Percentiles rank a stretch among this genome's conserved stretches.
phyloP scores from a whole-genome alignment of 108 stramenopile genomes.

The Pseudonitzschia multiseries region DNA sequence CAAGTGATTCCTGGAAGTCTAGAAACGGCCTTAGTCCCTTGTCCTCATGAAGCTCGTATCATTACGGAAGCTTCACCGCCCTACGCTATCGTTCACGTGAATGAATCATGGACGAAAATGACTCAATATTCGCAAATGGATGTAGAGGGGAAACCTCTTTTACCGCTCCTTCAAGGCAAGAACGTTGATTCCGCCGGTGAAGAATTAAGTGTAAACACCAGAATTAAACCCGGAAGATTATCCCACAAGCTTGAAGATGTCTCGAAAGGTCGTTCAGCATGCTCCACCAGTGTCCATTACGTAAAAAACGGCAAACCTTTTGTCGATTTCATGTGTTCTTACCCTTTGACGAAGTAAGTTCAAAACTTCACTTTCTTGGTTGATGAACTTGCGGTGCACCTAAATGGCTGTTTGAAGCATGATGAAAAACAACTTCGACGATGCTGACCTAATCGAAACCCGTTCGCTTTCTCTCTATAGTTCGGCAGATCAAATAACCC shows the following conservation, averaged over 20 bases:
- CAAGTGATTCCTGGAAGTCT: constrained; percentile 81
- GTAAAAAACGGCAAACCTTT: constrained; percentile 64
- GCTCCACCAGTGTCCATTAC: constrained; percentile 66
- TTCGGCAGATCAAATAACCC: constrained; percentile 51
- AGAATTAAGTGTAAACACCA: neutral
- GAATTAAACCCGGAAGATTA: constrained; percentile 37
- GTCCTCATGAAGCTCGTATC: constrained; percentile 68
- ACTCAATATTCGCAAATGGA: constrained; percentile 79
- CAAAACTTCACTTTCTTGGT: neutral
- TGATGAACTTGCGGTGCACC: too few species aligned
- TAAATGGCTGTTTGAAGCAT: neutral
- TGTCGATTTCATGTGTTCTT: constrained; percentile 76
- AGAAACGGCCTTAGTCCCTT: constrained; percentile 76
- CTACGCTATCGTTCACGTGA: constrained; percentile 73
- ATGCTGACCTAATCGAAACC: neutral
- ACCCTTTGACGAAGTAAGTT: constrained; percentile 80
- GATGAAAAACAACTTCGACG: neutral
- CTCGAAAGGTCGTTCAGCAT: constrained; percentile 49
- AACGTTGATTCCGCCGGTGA: constrained; percentile 35
- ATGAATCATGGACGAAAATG: constrained; percentile 64
- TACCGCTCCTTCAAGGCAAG: constrained; percentile 56
- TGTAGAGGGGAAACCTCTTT: constrained; percentile 60
- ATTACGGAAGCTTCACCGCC: constrained; percentile 73
- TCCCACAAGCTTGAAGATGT: constrained; percentile 54
- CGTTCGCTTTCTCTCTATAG: constrained; percentile 28